A percentile compares a stretch with the other conserved stretches of the same genome.
Evolutionary conservation across 371 early-diverging fungal genomes (phyloP).

Genomic region (Mortierella sp.): DNA sequence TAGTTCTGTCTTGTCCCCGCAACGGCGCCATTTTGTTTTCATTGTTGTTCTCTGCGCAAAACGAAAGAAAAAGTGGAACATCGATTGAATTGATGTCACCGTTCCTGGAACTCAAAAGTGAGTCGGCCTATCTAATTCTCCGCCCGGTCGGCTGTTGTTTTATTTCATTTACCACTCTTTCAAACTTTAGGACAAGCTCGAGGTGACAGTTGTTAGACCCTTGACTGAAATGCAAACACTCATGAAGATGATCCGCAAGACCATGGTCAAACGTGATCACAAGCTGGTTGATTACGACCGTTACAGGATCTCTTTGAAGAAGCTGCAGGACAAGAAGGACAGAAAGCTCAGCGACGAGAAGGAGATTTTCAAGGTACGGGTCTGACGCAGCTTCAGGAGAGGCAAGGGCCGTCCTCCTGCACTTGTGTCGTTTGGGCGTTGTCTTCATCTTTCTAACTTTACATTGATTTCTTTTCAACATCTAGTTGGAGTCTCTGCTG

Average conservation of each 20-base stretch:
- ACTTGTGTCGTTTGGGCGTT: neutral
- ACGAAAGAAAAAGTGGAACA: neutral
- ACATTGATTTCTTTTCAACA: neutral
- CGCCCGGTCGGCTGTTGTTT: conserved; percentile 1
- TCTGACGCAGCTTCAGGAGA: neutral
- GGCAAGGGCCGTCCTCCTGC: neutral
- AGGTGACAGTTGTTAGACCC: conserved; percentile 80
- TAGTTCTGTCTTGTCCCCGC: neutral
- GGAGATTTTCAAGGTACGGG: conserved; percentile 71
- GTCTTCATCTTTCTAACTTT: neutral
- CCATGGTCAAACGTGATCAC: conserved; percentile 84
- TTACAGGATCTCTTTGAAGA: conserved; percentile 73
- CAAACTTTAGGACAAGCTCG: conserved; percentile 72
- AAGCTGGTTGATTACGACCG: conserved; percentile 91
- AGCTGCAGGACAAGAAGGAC: conserved; percentile 76
- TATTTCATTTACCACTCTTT: neutral
- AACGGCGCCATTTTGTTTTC: neutral
- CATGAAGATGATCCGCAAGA: conserved; percentile 77
- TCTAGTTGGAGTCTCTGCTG: conserved; percentile 69
- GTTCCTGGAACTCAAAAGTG: conserved; percentile 9
- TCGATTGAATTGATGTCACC: neutral
- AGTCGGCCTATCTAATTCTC: neutral
- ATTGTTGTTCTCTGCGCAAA: neutral
- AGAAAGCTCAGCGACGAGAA: conserved; percentile 82
- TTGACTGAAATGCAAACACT: conserved; percentile 74